Evolutionary conservation across 2,329 filamentous ascomycete genomes (phyloP).

Genomic region (Aspergillaceae sp.): DNA sequence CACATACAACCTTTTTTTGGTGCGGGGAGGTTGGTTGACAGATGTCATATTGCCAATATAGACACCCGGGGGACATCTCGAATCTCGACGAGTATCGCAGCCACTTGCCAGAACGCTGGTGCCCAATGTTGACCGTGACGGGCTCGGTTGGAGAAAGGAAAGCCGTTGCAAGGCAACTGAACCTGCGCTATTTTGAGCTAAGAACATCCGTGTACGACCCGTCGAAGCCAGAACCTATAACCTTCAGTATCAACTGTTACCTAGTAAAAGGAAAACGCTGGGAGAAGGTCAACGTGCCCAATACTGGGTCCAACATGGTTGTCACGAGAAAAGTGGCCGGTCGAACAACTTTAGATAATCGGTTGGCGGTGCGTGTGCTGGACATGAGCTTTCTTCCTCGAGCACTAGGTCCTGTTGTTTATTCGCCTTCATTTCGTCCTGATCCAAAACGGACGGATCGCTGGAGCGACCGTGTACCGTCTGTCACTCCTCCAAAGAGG

Average conservation of each 20-base stretch:
- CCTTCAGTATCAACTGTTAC: background rate
- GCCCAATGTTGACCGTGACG: background rate
- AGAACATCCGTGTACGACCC: background rate
- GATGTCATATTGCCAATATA: background rate
- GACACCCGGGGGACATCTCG: background rate
- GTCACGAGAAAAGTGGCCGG: background rate
- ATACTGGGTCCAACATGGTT: background rate
- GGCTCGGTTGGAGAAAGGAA: background rate
- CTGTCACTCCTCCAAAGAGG: background rate
- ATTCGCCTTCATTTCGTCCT: no score
- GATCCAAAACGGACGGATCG: background rate
- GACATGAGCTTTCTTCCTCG: no score
- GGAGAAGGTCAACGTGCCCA: background rate
- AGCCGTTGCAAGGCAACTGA: background rate
- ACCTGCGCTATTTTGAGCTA: background rate
- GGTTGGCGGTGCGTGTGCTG: no score
- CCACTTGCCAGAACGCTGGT: background rate
- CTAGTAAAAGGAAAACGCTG: background rate
- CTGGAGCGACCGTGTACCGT: background rate
- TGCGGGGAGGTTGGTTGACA: no score
- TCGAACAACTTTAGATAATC: background rate
- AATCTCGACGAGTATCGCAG: background rate
- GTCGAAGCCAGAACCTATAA: background rate
- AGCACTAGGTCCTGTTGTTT: no score
- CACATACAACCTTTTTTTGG: no score